Conservation (phyloP, 2,329 filamentous ascomycete genomes). For the Zasmidium cellare region DNA sequence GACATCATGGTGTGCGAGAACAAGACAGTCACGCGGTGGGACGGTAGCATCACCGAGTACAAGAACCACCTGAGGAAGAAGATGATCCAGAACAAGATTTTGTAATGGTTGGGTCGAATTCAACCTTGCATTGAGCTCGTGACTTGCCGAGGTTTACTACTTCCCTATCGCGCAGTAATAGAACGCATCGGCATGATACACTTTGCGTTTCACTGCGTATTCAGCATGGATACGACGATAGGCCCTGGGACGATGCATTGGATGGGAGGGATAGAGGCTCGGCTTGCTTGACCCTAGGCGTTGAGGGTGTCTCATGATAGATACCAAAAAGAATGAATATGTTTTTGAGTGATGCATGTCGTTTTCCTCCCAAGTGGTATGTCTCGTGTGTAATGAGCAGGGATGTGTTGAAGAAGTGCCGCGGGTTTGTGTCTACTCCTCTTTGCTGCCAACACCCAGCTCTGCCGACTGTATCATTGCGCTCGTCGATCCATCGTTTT, state of each 20-base stretch:
- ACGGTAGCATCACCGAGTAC: conserved; percentile 87
- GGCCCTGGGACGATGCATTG: conserved; percentile 5
- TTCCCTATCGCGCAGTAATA: too few species aligned
- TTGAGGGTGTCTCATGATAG: conserved; percentile 6
- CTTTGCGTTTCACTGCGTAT: background rate
- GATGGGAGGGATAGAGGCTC: conserved; percentile 7
- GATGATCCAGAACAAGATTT: conserved; percentile 64
- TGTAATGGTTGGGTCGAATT: background rate
- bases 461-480: too few species aligned
- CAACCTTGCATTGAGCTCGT: too few species aligned
- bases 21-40: conserved; percentile 88
- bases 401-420: too few species aligned
- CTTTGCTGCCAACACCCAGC: too few species aligned
- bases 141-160: too few species aligned
- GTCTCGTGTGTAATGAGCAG: too few species aligned
- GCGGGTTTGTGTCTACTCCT: too few species aligned
- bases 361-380: background rate
- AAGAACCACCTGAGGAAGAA: conserved; percentile 99
- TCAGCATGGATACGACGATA: background rate
- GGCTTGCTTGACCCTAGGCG: background rate
- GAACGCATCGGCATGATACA: background rate
- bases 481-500: too few species aligned
- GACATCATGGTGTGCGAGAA: conserved; percentile 99
- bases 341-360: background rate
- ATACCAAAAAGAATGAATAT: conserved; percentile 18